These are phyloP conservation scores for Rhizopus sp. DNA, from an alignment of 371 early-diverging fungal genomes.

Conservation along the genomic window DNA sequence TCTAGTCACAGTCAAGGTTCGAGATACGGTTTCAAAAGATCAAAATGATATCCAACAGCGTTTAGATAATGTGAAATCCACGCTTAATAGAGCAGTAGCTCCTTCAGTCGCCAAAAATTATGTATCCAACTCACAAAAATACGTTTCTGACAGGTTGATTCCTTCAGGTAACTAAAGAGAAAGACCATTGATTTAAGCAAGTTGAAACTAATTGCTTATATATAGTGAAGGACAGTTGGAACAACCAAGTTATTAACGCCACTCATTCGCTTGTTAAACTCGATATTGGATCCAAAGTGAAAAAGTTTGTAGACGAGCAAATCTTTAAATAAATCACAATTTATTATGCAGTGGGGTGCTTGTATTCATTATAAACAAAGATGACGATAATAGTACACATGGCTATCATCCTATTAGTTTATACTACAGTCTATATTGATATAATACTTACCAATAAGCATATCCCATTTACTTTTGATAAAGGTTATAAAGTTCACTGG, in stretches of 20 bases:
- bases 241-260: slow-evolving; percentile 39
- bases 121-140: slow-evolving; percentile 26
- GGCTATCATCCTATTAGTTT: slow-evolving; percentile 12
- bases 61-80: slow-evolving; percentile 22
- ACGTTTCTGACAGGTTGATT: slow-evolving; percentile 25
- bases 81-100: slow-evolving; percentile 23
- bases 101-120: slow-evolving; percentile 2
- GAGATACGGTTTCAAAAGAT: slow-evolving; percentile 15
- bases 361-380: slow-evolving; percentile 37
- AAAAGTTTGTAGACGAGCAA: slow-evolving; percentile 32
- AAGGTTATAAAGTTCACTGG: slow-evolving; percentile 27
- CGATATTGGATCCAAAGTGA: slow-evolving; percentile 30
- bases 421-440: no score
- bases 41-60: slow-evolving; percentile 24
- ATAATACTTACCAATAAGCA: slow-evolving; percentile 31
- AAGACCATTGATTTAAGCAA: background rate
- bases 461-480: slow-evolving; percentile 36
- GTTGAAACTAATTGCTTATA: background rate
- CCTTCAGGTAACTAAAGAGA: slow-evolving; percentile 31
- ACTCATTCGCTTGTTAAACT: slow-evolving; percentile 37
- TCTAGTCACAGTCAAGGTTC: slow-evolving; percentile 25
- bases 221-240: slow-evolving; percentile 46
- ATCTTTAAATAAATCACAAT: slow-evolving; percentile 20
- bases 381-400: slow-evolving; percentile 30
- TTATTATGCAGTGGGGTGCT: slow-evolving; percentile 6